phyloP scores from a whole-genome alignment of 495 filamentous ascomycete species.

The Neurospora sp. region DNA sequence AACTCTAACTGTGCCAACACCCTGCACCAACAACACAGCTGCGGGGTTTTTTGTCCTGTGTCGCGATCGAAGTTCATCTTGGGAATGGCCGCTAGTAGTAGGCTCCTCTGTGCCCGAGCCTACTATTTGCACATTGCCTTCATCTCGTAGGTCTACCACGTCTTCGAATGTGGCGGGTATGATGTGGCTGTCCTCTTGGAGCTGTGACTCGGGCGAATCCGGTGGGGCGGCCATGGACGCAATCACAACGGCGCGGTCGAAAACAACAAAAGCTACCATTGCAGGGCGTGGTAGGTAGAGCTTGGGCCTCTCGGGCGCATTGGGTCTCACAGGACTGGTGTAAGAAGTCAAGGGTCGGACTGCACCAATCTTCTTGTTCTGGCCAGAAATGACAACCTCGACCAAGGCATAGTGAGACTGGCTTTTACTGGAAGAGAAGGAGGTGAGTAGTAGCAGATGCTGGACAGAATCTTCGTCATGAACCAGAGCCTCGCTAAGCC shows the following conservation, averaged over 20 bases:
- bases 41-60: conserved; percentile 50
- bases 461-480: conserved; percentile 33
- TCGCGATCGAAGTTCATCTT: conserved; percentile 37
- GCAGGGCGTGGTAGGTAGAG: conserved; percentile 69
- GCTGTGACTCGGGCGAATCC: conserved; percentile 58
- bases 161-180: conserved; percentile 66
- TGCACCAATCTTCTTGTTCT: conserved; percentile 33
- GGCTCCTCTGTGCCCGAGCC: conserved; percentile 53
- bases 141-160: conserved; percentile 66
- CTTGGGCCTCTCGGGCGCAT: conserved; percentile 44
- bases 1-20: conserved; percentile 71
- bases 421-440: conserved; percentile 21
- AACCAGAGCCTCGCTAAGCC: conserved; percentile 28
- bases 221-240: conserved; percentile 54
- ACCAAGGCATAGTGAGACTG: conserved; percentile 33
- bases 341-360: conserved; percentile 57
- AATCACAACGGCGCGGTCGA: conserved; percentile 65
- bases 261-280: conserved; percentile 72
- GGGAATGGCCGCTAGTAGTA: conserved; percentile 21
- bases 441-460: conserved; percentile 33
- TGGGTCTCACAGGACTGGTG: conserved; percentile 30
- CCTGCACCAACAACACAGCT: conserved; percentile 63
- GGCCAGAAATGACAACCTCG: conserved; percentile 31
- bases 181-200: conserved; percentile 51
- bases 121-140: conserved; percentile 48